Evolutionary conservation across 371 early-diverging fungal species (phyloP), one percentile per base, ranked within the genome.

Genomic region (Mucor sp.): DNA sequence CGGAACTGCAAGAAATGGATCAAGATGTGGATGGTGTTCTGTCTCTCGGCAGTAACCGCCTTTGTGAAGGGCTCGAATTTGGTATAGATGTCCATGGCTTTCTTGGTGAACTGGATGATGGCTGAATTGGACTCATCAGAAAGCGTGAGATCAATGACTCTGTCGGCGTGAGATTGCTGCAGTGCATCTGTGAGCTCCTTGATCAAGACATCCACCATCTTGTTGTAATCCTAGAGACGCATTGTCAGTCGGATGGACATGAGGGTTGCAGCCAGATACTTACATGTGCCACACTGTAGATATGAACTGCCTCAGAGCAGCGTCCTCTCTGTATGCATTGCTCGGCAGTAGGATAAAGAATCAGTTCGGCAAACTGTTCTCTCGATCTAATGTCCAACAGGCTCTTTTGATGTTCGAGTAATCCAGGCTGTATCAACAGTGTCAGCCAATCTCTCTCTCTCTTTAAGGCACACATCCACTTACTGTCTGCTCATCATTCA

Each of bases 161-260:
- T 56, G 28, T 28, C 21, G 3, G 39, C 56, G 30, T 67, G 58
- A 11, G 74, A 72, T 41, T 65, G 69, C 27, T 82, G 74, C 27
- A 90, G 70, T 5, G 79, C 81, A 60, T 94, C 93, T 48, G 93
- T 91, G 44, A 97, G 75, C 70, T 92, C 89, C 66, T 87, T 84
- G 69, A 86, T 88, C 69, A 96, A 67, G n/a, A 95, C 83, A 41
- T 82, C 82, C 2, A 94, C 76, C 23, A 95, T 95, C 6, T 77
- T 83, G 73, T 92, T 89, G 71, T 91, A 93, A 50, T 94, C 89
- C 79, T 78, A 65, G 28, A 8, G 28, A 8, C 32, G 11, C 14
- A 7, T 2, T 6, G 19, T 57, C n/a, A 48, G 33, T 44, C 2
- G 30, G 21, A 41, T 8, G 39, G 35, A 9, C 2, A 12, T 9